Percentiles rank a stretch among this genome's conserved stretches.
These are phyloP conservation scores for Fraxinus velutina DNA, from an alignment of 305 asterid genomes.

Conservation along the genomic window DNA sequence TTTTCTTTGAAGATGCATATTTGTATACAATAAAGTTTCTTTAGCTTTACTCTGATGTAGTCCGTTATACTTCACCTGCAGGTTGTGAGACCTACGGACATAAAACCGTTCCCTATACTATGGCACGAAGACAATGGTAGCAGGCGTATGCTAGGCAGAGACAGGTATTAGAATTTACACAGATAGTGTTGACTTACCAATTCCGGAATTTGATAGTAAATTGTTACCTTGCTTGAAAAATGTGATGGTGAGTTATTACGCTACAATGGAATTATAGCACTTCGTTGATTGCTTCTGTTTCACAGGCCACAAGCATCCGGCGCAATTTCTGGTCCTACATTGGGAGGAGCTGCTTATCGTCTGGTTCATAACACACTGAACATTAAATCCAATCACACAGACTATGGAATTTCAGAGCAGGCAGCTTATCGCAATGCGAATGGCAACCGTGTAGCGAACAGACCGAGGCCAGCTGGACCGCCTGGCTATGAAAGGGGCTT, in stretches of 20 bases:
- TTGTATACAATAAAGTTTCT: constrained; percentile 1
- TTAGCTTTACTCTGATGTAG: constrained; percentile 7
- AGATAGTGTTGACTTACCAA: background rate
- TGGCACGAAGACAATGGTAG: constrained; percentile 93
- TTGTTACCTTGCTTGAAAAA: background rate
- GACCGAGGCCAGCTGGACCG: constrained; percentile 73
- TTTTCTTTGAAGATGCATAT: background rate
- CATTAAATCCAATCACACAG: constrained; percentile 35
- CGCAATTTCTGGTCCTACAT: constrained; percentile 72
- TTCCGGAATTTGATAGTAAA: background rate
- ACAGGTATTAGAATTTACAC: constrained; percentile 49
- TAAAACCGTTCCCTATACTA: constrained; percentile 67
- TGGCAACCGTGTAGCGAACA: constrained; percentile 38
- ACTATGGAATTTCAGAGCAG: constrained; percentile 31
- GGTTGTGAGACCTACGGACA: constrained; percentile 60
- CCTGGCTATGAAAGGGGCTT: constrained; percentile 65
- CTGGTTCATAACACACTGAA: constrained; percentile 70
- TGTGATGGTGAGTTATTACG: background rate
- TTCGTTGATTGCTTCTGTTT: constrained; percentile 24
- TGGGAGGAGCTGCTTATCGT: constrained; percentile 96
- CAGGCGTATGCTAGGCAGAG: constrained; percentile 56
- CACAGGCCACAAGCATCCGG: constrained; percentile 77
- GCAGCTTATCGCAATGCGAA: constrained; percentile 35
- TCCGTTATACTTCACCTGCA: constrained; percentile 32
- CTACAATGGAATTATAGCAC: constrained; percentile 11